Base-by-base conservation (phyloP, 148 eudicot genomes). In the Chenopodium formosanum region DNA sequence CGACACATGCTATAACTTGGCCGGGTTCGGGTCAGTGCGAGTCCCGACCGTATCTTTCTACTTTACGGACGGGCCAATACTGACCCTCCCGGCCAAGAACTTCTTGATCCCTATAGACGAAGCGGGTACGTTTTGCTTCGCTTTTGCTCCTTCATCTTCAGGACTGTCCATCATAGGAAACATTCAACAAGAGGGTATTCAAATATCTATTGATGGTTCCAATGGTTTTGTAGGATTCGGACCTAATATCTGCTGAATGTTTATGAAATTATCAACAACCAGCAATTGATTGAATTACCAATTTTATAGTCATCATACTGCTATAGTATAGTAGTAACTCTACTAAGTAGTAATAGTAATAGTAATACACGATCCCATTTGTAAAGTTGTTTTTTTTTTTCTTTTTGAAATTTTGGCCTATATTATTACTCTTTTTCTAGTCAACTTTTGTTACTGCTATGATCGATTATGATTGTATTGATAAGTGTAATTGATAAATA, bases 121-220 rank as follows among this genome's bases (percentile, higher is more conserved):
- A n/a, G 60, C 70, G 78, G 98, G 96, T 25, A 95, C 91, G 8
- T 95, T 93, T 34, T 95, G 98, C 81, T 95, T 95, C 48, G 98
- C 97, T 1, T 95, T 95, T 34, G 97, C 97, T 7, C 83, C 96
- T 16, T 90, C 97, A 25, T 83, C 89, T 0, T 86, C 97, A 4
- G 92, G 89, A 67, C 82, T 92, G 53, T 88, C 94, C 23, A 95
- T 95, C 65, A 86, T 95, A 19, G 98, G 98, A 53, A 95, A 95
- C 73, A 95, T 95, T 75, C 98, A 95, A 66, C 98, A 95, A 82
- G 97, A 95, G 71, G 98, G 98, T 17, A 95, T 95, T 67, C 98
- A 95, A 82, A 92, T 95, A 23, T 92, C 98, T 4, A 83, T 92
- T 77, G 97, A 95, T 87, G 96, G 88, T 23, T 86, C 92, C 23